Base-by-base conservation (phyloP, 495 filamentous ascomycete genomes). In the Podospora conica region DNA sequence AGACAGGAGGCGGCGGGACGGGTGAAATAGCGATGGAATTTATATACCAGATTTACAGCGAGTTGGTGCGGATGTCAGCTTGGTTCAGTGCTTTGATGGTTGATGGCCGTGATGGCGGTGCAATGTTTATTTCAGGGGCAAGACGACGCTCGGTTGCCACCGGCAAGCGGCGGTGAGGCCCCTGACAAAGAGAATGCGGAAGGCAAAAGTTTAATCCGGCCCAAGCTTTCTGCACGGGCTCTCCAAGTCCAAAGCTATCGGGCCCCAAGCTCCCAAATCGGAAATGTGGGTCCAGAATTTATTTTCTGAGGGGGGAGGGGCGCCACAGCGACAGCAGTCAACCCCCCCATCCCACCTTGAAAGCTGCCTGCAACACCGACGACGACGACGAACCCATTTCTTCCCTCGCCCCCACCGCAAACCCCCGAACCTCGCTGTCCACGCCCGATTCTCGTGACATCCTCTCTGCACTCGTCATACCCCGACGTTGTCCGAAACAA, bases 291-390 rank as follows among this genome's bases (percentile, higher is more conserved):
- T 12, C 29, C 54, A 55, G 28, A 58, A 33, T 64, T 55, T 64
- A 64, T 55, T 64, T 64, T 64, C 58, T 29, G 54, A 31, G 63
- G 63, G 40, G 40, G 40, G n/a, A 18, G 40, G 40, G 40, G 15
- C 40, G 6, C 18, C n/a, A 18, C 40, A 48, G 40, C 40, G 18
- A 48, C 40, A 48, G 40, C 40, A n/a, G 40, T 48, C 40, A 48
- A 48, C 54, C 24, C 48, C 54, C 29, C 54, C 63, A 64, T 64
- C 63, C 63, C 63, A 64, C 63, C 63, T 64, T 64, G 27, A 33
- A 54, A 57, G 62, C 63, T 64, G 63, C 63, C 63, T 64, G 63
- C 63, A 55, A 25, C 28, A 57, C 55, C 63, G 27, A 31, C 53
- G 40, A 64, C 22, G 57, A 15, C 20, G 27, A 58, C 55, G 54